phyloP scores from a whole-genome alignment of 139 green algal genomes.

The Chlamydomonas eustigma region DNA sequence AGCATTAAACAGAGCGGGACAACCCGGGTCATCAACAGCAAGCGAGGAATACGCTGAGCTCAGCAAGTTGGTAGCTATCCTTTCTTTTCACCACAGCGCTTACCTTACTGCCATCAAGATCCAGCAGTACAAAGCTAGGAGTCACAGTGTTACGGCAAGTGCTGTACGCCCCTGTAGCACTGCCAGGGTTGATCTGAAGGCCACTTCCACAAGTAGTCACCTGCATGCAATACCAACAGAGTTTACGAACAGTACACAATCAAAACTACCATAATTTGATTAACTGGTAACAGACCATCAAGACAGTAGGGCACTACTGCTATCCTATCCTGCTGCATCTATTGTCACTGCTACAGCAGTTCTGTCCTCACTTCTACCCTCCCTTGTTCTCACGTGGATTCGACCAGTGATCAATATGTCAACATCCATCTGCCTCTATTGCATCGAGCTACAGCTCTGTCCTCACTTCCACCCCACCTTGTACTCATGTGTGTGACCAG shows the following conservation, averaged over 20 bases:
- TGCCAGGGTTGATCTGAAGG: slow-evolving; percentile 90
- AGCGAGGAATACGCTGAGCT: too few species aligned
- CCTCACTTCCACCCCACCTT: slow-evolving; percentile 41
- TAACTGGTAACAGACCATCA: not conserved
- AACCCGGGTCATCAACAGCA: too few species aligned
- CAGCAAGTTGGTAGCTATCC: too few species aligned
- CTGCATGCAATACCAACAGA: slow-evolving; percentile 21
- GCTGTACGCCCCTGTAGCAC: slow-evolving; percentile 87
- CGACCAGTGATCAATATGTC: slow-evolving; percentile 93
- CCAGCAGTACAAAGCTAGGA: slow-evolving; percentile 93
- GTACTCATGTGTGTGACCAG: slow-evolving; percentile 88
- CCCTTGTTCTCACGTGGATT: slow-evolving; percentile 87
- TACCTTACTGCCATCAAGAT: slow-evolving; percentile 83
- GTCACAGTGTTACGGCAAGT: slow-evolving; percentile 27
- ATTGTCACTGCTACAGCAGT: not conserved
- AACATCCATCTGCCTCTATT: too few species aligned
- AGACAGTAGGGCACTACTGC: too few species aligned
- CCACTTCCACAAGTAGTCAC: slow-evolving; percentile 66
- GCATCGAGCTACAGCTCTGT: not conserved
- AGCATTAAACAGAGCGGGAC: too few species aligned
- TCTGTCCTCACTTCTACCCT: not conserved
- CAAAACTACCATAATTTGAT: too few species aligned
- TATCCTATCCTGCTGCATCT: too few species aligned
- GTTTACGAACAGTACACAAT: not conserved
- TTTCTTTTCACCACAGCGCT: too few species aligned